Evolutionary conservation across 768 basidiomycete species (phyloP), one percentile per base, ranked within the genome.

Genomic region (Tephrocybe sp.): DNA sequence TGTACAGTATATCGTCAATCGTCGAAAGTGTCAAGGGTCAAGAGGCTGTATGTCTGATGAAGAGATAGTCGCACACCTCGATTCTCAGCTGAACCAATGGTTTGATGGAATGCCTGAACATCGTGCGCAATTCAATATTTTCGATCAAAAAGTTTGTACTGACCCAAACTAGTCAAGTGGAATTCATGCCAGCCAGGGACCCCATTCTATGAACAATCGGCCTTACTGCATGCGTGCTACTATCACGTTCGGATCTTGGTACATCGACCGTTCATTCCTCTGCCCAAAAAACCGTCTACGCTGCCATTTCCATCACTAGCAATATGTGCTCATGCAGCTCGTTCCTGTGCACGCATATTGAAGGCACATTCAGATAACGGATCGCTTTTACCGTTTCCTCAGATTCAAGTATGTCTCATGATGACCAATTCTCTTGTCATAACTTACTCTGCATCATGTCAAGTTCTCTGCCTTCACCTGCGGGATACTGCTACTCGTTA

Each of bases 281-380:
- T 77, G 2, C 78, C 82, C 0, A 69, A 72, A 30, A 80, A 80
- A 45, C 74, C 64, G 8, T 57, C 58, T 7, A 62, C 68, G 2
- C 49, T 64, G 9, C 59, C 66, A 2, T 75, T 83, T 40, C 83
- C 85, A 69, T 59, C 89, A 0, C 70, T 91, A 27, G 86, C 87
- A 0, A 91, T 93, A 45, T 92, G 89, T 62, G 82, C 84, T 9
- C 91, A 91, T 52, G 83, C 91, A 0, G 87, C 91, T 3, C 74
- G 88, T 6, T 88, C 86, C 0, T 84, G 80, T 51, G 77, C 77
- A 30, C 86, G 84, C 58, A 76, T 93, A 30, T 62, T 86, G 16
- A 86, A 88, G 65, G 48, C 67, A 41, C 66, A 70, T 48, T 67
- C 72, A 27, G 63, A 60, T 43, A 63, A 71, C 4, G 36, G 44